Base-by-base conservation (phyloP, 2,329 filamentous ascomycete species). In the Chrysoporthe cubensis region DNA sequence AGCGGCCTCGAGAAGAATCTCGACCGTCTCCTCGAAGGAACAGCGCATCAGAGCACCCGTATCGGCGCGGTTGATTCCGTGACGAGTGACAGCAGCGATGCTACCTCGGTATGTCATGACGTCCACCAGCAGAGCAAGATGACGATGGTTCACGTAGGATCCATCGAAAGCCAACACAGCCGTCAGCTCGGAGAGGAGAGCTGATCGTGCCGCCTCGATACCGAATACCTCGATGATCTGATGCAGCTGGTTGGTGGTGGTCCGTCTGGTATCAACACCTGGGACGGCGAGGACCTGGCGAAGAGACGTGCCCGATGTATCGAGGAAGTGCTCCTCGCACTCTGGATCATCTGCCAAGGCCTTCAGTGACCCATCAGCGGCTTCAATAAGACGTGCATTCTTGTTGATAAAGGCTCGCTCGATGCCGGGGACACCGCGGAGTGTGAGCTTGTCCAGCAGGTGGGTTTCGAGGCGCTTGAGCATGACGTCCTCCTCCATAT, bases 21-120 rank as follows among this genome's bases (percentile, higher is more conserved):
- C 96, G 52, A 99, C 96, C 0, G 96, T 99, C 80, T 99, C 96
- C 81, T 99, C 96, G 81, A 99, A 99, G 1, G 96, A 99, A 85
- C 96, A 99, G 79, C 96, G 91, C 96, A 99, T 99, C 75, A 99
- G 86, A 11, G 96, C 96, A 84, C 96, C 96, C 70, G 96, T 99
- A 77, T 99, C 96, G 37, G 95, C 93, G 75, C 96, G 90, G 83
- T 99, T 99, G 83, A 99, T 99, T 82, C 96, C 96, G 78, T 99
- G 96, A 80, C 96, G 92, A 66, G 96, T 99, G 71, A 99, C 95
- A 16, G 96, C 95, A 79, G 97, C 97, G 75, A 99, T 90, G 74
- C 91, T 91, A 72, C 96, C 96, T 75, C 96, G 89, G 75, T 96
- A 94, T 40, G 94, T 97, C 96, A 99, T 99, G 71, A 99, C 93